These are phyloP conservation scores for Diaporthe amygdali DNA, from an alignment of 2,329 filamentous ascomycete genomes.

Conservation along the genomic window DNA sequence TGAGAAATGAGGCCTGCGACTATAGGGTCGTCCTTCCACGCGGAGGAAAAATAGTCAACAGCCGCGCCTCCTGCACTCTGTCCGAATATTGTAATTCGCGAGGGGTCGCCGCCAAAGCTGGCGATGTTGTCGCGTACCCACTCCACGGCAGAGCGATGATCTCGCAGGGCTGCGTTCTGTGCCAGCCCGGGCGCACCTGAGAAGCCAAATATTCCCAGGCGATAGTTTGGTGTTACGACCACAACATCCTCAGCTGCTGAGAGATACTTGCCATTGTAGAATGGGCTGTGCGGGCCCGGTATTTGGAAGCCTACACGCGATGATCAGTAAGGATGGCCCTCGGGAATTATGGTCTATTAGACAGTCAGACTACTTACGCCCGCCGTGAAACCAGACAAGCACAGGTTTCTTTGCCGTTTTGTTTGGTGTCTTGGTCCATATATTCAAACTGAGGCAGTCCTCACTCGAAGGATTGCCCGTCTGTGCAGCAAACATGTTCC, in stretches of 20 bases:
- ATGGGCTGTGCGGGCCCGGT: not conserved
- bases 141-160: slow-evolving; percentile 15
- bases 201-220: slow-evolving; percentile 20
- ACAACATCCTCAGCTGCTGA: slow-evolving; percentile 26
- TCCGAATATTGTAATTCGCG: slow-evolving; percentile 12
- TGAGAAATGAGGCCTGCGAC: slow-evolving; percentile 7
- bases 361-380: not conserved
- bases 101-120: slow-evolving; percentile 13
- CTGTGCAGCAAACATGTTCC: slow-evolving; percentile 9
- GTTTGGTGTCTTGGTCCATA: slow-evolving; percentile 42
- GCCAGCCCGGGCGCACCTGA: slow-evolving; percentile 2
- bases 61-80: slow-evolving; percentile 11
- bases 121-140: slow-evolving; percentile 18
- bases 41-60: slow-evolving; percentile 26
- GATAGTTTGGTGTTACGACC: slow-evolving; percentile 29
- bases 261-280: slow-evolving; percentile 3
- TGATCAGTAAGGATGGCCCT: not conserved
- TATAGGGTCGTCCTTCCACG: not conserved
- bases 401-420: slow-evolving; percentile 43
- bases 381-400: slow-evolving; percentile 34
- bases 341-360: not conserved
- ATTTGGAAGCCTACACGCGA: not conserved
- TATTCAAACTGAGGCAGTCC: slow-evolving; percentile 44
- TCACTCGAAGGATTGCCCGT: slow-evolving; percentile 29
- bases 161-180: slow-evolving; percentile 13